Evolutionary conservation across 2,329 filamentous ascomycete genomes (phyloP), one percentile per base, ranked within the genome.

Genomic region (Colletotrichum incanum): DNA sequence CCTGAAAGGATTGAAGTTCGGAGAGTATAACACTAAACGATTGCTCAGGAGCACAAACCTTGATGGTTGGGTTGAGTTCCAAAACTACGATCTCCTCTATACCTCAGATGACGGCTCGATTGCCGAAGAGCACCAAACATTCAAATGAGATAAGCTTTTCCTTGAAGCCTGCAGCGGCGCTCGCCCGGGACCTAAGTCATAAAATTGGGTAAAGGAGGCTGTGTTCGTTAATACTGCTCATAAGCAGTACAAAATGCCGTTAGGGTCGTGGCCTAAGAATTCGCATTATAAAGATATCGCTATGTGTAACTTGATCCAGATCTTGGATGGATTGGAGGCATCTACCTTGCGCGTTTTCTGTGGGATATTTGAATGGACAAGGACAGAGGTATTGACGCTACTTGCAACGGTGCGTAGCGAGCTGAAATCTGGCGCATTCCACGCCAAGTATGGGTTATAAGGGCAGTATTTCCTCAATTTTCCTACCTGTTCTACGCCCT

Each of bases 181-280:
- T 1, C 71, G 67, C 18, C 78, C 78, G 0, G 79, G 77, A 1
- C 76, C 75, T 3, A 63, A 74, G 4, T 77, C 81, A 8, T 66
- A 74, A 9, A 43, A 67, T 5, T 83, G 79, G 79, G 73, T 80
- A 9, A 61, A 72, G 8, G 78, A 80, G 2, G 77, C 78, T 1
- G 84, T 84, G 0, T 87, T 86, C 65, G 58, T 71, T 0, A 73
- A 80, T n/a, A 70, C 84, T 14, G 77, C 75, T 0, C 79, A 83
- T 61, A 74, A 75, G 3, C 43, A 74, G 0, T 81, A 79, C 65
- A 82, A 80, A 68, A 76, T 81, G 41, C 82, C 83, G 0, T 75
- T 83, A 4, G 83, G 82, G 0, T 74, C 75, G 2, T 86, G 76
- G 78, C 65, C 77, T 1, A 74, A 73, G 12, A 77, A 78, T 20